Base-by-base conservation (phyloP, 2,329 filamentous ascomycete genomes). In the Apiospora sp. region DNA sequence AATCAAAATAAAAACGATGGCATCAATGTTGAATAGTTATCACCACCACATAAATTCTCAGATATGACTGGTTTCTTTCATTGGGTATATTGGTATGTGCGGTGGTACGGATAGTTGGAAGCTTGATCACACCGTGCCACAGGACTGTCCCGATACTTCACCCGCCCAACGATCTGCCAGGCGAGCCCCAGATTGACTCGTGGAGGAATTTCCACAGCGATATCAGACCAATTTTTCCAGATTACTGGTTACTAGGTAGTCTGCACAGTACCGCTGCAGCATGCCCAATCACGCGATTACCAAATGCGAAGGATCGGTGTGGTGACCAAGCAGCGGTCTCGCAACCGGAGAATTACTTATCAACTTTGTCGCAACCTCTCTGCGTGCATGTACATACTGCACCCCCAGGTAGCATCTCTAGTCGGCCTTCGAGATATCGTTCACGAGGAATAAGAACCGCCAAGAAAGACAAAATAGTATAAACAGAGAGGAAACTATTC, bases 121-220 rank as follows among this genome's bases (percentile, higher is more conserved):
- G 58, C 58, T 64, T 41, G 16, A n/a, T 64, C 34, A 22, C 58
- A 41, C 58, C 58, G 58, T 64, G 58, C 22, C 30, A 41, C 34
- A 41, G 7, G 34, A n/a, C 58, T 64, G 58, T 51, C 49, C n/a
- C 49, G n/a, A 51, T 2, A 51, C 34, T 64, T n/a, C n/a, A n/a
- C 19, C 54, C 34, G 16, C 10, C 30, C 58, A n/a, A 41, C 22
- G 58, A 64, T 64, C 58, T 41, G 22, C 58, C 34, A 64, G 58
- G 14, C 58, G 41, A 34, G 30, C 58, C 22, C 58, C 34, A 41
- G 30, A 64, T n/a, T 22, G 58, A n/a, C 58, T 37, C 34, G 58
- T 37, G 58, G 58, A 64, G 58, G 58, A 64, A 64, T 64, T 64
- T 37, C 58, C 58, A 22, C 58, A 64, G 58, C 58, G 34, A 22